Evolutionary conservation across 495 filamentous ascomycete species (phyloP).

Genomic region (Mytilinidion resinicola): DNA sequence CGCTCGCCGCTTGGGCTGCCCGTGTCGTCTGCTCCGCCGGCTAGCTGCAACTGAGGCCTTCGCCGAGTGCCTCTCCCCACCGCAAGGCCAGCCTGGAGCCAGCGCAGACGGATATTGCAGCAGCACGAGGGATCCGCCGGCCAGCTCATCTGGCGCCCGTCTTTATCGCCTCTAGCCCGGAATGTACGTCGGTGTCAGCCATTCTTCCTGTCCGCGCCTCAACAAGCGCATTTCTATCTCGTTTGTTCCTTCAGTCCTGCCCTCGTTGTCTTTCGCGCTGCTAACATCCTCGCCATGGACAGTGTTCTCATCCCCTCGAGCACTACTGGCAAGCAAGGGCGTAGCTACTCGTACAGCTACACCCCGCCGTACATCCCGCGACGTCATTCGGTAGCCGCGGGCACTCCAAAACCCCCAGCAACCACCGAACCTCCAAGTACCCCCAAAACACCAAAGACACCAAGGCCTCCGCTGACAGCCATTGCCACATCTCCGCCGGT

Average conservation of each 20-base stretch:
- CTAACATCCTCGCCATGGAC: conserved; percentile 19
- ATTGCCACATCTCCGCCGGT: neutral
- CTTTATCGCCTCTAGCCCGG: neutral
- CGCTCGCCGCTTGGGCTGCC: neutral
- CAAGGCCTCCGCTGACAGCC: no score
- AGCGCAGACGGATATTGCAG: neutral
- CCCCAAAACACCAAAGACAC: no score
- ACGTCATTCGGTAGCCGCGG: conserved; percentile 2
- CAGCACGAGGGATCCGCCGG: neutral
- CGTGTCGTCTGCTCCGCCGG: neutral
- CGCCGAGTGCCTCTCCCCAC: neutral
- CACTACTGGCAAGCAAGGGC: neutral
- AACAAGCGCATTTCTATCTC: conserved; percentile 11
- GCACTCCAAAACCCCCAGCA: no score
- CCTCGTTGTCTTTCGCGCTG: neutral
- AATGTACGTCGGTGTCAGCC: conserved; percentile 23
- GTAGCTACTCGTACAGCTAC: conserved; percentile 11
- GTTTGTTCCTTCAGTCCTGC: conserved; percentile 15
- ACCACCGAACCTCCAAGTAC: no score
- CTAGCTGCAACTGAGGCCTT: neutral
- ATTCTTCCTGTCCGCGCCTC: conserved; percentile 13
- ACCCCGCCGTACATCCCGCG: conserved; percentile 10
- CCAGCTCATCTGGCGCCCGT: neutral
- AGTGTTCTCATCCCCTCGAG: conserved; percentile 17
- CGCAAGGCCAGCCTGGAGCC: conserved; percentile 1